Evolutionary conservation across 2,329 filamentous ascomycete genomes (phyloP).

Genomic region (Calycina marina): DNA sequence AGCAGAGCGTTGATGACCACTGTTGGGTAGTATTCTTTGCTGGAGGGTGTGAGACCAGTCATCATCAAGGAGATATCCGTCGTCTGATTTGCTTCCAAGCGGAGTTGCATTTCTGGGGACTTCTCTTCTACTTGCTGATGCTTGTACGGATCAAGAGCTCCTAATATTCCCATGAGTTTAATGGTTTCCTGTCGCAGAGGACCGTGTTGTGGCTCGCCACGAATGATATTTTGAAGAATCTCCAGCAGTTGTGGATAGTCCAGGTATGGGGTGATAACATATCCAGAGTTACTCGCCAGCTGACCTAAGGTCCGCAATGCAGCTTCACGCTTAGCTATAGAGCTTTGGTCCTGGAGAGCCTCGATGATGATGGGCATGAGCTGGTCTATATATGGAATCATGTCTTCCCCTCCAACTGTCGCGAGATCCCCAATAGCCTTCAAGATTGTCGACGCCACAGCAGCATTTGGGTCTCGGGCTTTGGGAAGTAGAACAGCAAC

Average conservation of each 20-base stretch:
- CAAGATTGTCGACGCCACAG: conserved; percentile 87
- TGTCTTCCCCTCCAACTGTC: conserved; percentile 84
- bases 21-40: conserved; percentile 96
- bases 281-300: conserved; percentile 88
- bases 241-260: conserved; percentile 91
- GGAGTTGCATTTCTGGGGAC: conserved; percentile 64
- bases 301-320: conserved; percentile 84
- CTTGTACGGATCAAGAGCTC: conserved; percentile 89
- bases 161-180: conserved; percentile 88
- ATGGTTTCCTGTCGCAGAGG: conserved; percentile 85
- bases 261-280: conserved; percentile 90
- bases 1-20: conserved; percentile 94
- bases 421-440: conserved; percentile 90
- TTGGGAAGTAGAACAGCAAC: conserved; percentile 89
- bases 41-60: conserved; percentile 89
- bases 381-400: conserved; percentile 79
- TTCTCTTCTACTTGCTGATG: conserved; percentile 90
- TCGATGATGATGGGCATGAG: conserved; percentile 94
- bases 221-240: conserved; percentile 85
- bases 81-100: conserved; percentile 47
- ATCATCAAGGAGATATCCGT: conserved; percentile 97
- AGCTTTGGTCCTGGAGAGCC: conserved; percentile 86
- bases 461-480: conserved; percentile 68
- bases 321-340: conserved; percentile 77
- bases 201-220: conserved; percentile 73